These are phyloP conservation scores for Suhomyces coccinellae DNA, from an alignment of 1,139 yeast genomes.

Conservation along the genomic window DNA sequence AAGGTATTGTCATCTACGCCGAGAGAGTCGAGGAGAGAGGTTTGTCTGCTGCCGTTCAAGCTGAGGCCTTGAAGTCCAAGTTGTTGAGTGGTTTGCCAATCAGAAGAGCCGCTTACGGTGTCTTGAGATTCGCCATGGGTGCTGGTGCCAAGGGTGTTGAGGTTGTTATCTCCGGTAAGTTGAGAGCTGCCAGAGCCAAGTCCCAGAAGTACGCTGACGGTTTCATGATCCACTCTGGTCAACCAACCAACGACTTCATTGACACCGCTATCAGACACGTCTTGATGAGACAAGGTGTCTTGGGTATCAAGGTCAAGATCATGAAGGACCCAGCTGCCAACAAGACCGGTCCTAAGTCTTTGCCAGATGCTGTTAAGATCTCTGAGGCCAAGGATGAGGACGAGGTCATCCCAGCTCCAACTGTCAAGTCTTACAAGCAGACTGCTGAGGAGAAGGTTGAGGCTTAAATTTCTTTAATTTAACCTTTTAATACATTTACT, in stretches of 20 bases:
- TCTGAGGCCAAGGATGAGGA: conserved; percentile 98
- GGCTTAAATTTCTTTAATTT: conserved; percentile 17
- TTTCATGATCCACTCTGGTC: conserved; percentile 99
- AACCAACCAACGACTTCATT: conserved; percentile 98
- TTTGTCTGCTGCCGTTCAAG: conserved; percentile 99
- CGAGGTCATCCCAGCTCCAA: conserved; percentile 75
- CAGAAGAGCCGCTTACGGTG: conserved; percentile 99
- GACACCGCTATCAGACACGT: conserved; percentile 99
- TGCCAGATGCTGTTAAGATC: conserved; percentile 96
- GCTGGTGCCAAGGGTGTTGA: conserved; percentile 99
- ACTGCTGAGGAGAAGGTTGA: conserved; percentile 31
- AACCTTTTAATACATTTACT: conserved; percentile 5
- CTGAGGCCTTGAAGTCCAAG: conserved; percentile 98
- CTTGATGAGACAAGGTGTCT: conserved; percentile 99
- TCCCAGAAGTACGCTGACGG: conserved; percentile 99
- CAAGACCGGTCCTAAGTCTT: conserved; percentile 85
- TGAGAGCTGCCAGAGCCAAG: conserved; percentile 99
- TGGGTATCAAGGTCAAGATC: conserved; percentile 98
- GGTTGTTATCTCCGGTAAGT: conserved; percentile 98
- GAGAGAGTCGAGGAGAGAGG: conserved; percentile 99
- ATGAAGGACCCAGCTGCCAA: conserved; percentile 98
- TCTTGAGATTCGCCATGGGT: conserved; percentile 99
- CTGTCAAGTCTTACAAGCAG: conserved; percentile 70
- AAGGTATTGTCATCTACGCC: conserved; percentile 93
- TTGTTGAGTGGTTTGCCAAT: conserved; percentile 98